Conservation (phyloP, 495 filamentous ascomycete genomes). For the Podospora australis region DNA sequence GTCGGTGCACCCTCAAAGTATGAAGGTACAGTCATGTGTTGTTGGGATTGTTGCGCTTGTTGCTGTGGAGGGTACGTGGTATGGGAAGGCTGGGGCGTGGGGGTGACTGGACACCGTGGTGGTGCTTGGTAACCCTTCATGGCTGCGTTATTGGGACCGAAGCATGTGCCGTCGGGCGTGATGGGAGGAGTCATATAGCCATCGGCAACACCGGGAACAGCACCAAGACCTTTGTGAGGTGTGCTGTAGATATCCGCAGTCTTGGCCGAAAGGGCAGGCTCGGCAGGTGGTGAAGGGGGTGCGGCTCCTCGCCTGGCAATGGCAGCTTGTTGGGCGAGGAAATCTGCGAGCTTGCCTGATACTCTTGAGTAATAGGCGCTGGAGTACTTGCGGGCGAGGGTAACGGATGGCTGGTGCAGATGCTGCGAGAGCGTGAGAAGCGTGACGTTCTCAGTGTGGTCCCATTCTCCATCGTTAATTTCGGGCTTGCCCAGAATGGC, state of each 20-base stretch:
- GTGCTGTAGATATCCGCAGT: conserved; percentile 62
- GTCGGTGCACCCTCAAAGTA: conserved; percentile 24
- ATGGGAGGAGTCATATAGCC: conserved; percentile 94
- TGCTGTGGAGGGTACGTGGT: conserved; percentile 17
- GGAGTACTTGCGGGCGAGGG: conserved; percentile 83
- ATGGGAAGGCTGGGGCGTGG: conserved; percentile 37
- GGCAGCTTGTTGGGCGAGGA: conserved; percentile 76
- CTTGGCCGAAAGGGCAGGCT: conserved; percentile 45
- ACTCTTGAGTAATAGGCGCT: conserved; percentile 74
- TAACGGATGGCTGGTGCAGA: conserved; percentile 77
- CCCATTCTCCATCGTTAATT: conserved; percentile 69
- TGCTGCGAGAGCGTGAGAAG: conserved; percentile 82
- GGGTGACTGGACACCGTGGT: conserved; percentile 48
- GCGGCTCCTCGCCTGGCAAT: conserved; percentile 54
- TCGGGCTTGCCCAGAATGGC: conserved; percentile 79
- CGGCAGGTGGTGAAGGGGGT: conserved; percentile 65
- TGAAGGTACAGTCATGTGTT: conserved; percentile 23
- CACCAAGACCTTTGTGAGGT: conserved; percentile 72
- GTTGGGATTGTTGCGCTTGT: conserved; percentile 20
- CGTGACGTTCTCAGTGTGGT: conserved; percentile 69
- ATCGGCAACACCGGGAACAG: conserved; percentile 56
- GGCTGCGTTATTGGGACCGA: conserved; percentile 37
- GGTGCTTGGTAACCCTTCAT: conserved; percentile 42
- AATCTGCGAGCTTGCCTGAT: conserved; percentile 72
- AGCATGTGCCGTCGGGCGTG: conserved; percentile 77